Base-by-base conservation (phyloP, 345 rosid species). In the Tarenaya hassleriana region DNA sequence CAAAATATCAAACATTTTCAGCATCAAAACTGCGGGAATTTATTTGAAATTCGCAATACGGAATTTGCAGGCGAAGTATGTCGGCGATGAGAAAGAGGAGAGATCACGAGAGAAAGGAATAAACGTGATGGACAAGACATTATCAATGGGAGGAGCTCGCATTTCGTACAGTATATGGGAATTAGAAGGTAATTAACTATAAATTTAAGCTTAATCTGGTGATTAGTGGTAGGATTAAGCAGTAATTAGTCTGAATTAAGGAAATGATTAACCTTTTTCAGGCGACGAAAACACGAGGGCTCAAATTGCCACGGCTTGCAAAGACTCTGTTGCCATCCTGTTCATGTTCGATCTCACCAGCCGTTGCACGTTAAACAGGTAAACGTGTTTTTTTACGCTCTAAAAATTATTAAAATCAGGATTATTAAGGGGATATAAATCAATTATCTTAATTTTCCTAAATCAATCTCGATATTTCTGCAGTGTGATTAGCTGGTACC, bases 261-360 rank as follows among this genome's bases (percentile, higher is more conserved):
- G n/a, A n/a, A n/a, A n/a, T n/a, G 8, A 12, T 35, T 37, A 27
- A 44, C 10, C 14, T 13, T 6, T 17, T 56, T 45, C 29, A 91
- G 98, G 96, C 31, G 79, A 49, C 55, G 75, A 70, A 18, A 79
- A 64, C 58, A 72, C 68, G 20, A 15, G 46, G 38, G 70, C 74
- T 50, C 77, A 75, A 20, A 70, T 91, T 61, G 81, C 92, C 1
- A n/a, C 59, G 19, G 87, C 91, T 50, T 90, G 97, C 69, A 80
- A 75, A 55, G 95, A 82, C 68, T 86, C 95, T 16, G 84, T 81
- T 18, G 97, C 97, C 4, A 83, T 86, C 60, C 63, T 84, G 40
- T 75, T 86, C 63, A 82, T 90, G 97, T 90, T 86, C 59, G 95
- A 90, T 69, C 75, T 86, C 16, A 86, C 97, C 1, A 86, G 97